These are phyloP conservation scores for Diaporthe humulicola DNA, from an alignment of 2,329 filamentous ascomycete genomes.

Conservation along the genomic window DNA sequence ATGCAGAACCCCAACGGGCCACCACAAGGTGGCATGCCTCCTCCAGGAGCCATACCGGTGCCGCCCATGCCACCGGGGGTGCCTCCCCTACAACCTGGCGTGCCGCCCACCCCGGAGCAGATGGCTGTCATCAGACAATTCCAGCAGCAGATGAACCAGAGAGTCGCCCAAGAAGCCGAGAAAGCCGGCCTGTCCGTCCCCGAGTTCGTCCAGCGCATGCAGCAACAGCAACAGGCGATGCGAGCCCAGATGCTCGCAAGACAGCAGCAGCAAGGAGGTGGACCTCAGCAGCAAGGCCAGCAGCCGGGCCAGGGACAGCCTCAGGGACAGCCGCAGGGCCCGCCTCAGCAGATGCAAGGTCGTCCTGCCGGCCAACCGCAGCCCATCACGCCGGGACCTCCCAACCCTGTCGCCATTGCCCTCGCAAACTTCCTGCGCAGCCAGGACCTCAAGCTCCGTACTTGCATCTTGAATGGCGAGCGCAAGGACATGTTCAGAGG, in stretches of 20 bases:
- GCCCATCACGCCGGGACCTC: slow-evolving; percentile 81
- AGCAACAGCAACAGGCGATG: slow-evolving; percentile 66
- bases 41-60: slow-evolving; percentile 35
- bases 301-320: slow-evolving; percentile 48
- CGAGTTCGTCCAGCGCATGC: slow-evolving; percentile 82
- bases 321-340: slow-evolving; percentile 50
- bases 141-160: slow-evolving; percentile 72
- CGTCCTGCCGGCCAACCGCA: slow-evolving; percentile 67
- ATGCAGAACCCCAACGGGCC: slow-evolving; percentile 36
- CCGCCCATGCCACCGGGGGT: slow-evolving; percentile 45
- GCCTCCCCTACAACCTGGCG: slow-evolving; percentile 44
- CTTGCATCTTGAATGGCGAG: slow-evolving; percentile 94
- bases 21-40: slow-evolving; percentile 38
- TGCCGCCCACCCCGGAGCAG: slow-evolving; percentile 77
- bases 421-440: slow-evolving; percentile 88
- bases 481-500: slow-evolving; percentile 98
- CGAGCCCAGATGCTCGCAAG: slow-evolving; percentile 54
- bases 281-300: slow-evolving; percentile 48
- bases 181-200: slow-evolving; percentile 88
- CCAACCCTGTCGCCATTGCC: slow-evolving; percentile 89
- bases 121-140: slow-evolving; percentile 70
- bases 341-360: slow-evolving; percentile 50
- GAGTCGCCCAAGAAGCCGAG: slow-evolving; percentile 85
- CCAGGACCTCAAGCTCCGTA: slow-evolving; percentile 89
- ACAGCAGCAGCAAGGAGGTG: slow-evolving; percentile 48